Base-by-base conservation (phyloP, 805 yeast species). In the Priceomyces castillae region DNA sequence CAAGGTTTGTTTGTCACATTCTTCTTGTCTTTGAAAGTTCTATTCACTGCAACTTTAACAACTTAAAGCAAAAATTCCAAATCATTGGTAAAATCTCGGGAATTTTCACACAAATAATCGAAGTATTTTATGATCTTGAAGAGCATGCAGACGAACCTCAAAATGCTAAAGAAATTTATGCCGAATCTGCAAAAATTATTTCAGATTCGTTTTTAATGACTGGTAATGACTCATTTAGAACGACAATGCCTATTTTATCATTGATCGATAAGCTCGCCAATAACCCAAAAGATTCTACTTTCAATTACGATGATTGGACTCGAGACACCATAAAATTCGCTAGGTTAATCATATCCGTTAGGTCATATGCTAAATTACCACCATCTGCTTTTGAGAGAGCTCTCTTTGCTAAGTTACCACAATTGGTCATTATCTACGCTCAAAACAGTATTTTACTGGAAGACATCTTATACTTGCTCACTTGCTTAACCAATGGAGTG, bases 11-110 rank as follows among this genome's bases (percentile, higher is more conserved):
- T 1, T 59, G 66, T 3, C 86, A 84, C 59, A 66, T 81, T 31
- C 62, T 86, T n/a, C 77, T 77, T 40, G 77, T 86, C 0, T 87
- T 82, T 62, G 96, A 89, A 54, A 81, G 86, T 50, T 86, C 82
- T 51, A 64, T 74, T 3, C 78, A 75, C 55, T 88, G 95, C 86
- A 76, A 80, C 49, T 90, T 80, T 59, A 65, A 69, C 23, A 59
- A 74, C 9, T 65, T 78, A 1, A 61, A 67, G 37, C 86, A 89
- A 54, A 79, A 81, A 47, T 69, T 78, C 50, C 76, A 80, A 50
- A 68, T 89, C 35, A 89, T 90, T 0, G 65, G 73, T 4, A 63
- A 70, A 40, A 70, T 81, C 4, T 65, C 83, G 11, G 71, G 71
- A 18, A 66, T 81, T 2, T 84, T 88, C 55, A 64, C 75, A 9